Evolutionary conservation across 169 alveolate species (phyloP).

Genomic region (Plasmodium adleri): DNA sequence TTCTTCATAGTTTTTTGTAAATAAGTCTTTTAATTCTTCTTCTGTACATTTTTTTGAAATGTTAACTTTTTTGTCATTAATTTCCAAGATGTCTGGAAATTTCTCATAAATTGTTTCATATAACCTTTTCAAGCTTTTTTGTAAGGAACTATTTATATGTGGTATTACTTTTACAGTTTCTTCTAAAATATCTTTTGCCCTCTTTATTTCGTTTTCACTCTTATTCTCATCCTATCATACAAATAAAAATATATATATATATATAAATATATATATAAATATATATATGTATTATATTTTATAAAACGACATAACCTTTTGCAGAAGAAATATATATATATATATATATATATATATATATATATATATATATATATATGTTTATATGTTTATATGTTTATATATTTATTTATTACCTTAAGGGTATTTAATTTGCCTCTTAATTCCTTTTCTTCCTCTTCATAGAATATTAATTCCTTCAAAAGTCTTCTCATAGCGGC

Average conservation of each 20-base stretch:
- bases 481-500: constrained; percentile 58
- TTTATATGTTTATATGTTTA: not conserved
- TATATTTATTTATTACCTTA: constrained; percentile 21
- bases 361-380: not conserved
- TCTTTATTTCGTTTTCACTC: not conserved
- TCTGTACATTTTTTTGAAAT: constrained; percentile 19
- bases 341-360: not conserved
- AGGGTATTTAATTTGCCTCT: constrained; percentile 4
- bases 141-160: constrained; percentile 35
- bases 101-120: constrained; percentile 16
- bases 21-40: constrained; percentile 25
- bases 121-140: constrained; percentile 21
- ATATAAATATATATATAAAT: not conserved
- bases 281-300: not conserved
- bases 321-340: not conserved
- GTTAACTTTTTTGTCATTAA: constrained; percentile 8
- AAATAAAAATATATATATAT: not conserved
- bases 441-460: constrained; percentile 50
- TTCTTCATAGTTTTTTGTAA: constrained; percentile 30
- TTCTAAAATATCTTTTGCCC: constrained; percentile 42
- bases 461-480: constrained; percentile 38
- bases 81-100: constrained; percentile 18
- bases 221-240: constrained; percentile 13
- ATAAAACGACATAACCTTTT: not conserved
- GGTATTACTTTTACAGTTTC: constrained; percentile 58